A percentile compares a stretch with the other conserved stretches of the same genome.
phyloP scores from a whole-genome alignment of 352 stramenopile genomes.

The Phytophthora cactorum region DNA sequence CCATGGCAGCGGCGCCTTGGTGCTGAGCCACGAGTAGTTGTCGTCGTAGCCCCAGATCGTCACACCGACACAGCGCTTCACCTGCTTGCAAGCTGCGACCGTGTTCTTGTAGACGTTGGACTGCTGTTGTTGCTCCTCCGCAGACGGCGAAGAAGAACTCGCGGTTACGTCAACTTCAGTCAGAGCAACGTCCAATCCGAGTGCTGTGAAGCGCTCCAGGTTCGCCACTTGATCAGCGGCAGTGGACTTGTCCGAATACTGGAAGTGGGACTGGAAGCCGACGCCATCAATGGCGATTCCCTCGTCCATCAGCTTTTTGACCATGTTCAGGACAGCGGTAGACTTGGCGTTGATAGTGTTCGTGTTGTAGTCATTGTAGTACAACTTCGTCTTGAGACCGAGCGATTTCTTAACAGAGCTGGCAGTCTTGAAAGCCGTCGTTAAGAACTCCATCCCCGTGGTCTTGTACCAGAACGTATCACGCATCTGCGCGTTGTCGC shows the following conservation, averaged over 20 bases:
- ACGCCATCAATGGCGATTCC: conserved; percentile 30
- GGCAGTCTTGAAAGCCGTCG: conserved; percentile 39
- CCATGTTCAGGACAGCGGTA: conserved; percentile 28
- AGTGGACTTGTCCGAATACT: conserved; percentile 6
- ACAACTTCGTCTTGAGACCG: conserved; percentile 30
- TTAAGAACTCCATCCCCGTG: conserved; percentile 39
- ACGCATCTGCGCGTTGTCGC: conserved; percentile 32
- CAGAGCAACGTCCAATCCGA: conserved; percentile 36
- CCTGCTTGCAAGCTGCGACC: conserved; percentile 30
- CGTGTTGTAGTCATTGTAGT: conserved; percentile 45
- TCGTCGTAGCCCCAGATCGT: conserved; percentile 35
- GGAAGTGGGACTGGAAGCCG: conserved; percentile 34
- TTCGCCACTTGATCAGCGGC: conserved; percentile 25
- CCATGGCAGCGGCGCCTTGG: conserved; percentile 27
- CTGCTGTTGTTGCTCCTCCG: conserved; percentile 20
- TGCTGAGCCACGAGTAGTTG: conserved; percentile 39
- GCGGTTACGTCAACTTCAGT: conserved; percentile 35
- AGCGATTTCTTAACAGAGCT: conserved; percentile 35
- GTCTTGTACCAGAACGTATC: conserved; percentile 42
- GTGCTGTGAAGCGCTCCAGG: conserved; percentile 32
- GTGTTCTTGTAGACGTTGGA: conserved; percentile 28
- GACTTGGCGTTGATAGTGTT: conserved; percentile 41
- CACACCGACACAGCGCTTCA: conserved; percentile 35
- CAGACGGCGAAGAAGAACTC: conserved; percentile 19
- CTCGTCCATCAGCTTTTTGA: conserved; percentile 25